Evolutionary conservation across 805 yeast species (phyloP).

Genomic region (Nakazawaea pomicola): DNA sequence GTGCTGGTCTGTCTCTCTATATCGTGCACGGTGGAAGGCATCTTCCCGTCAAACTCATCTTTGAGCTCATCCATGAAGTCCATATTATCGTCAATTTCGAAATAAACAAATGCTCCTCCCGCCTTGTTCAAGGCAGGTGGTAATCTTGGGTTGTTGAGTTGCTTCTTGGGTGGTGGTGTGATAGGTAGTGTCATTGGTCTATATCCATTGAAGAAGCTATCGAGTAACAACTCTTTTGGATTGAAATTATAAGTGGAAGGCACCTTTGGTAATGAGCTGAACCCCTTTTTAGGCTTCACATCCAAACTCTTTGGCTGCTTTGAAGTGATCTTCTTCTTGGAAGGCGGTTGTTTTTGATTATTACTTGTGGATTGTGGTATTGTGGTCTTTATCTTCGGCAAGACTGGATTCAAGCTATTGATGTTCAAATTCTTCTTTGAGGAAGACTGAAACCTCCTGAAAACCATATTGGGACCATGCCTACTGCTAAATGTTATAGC

Average conservation of each 20-base stretch:
- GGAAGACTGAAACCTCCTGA: conserved; percentile 12
- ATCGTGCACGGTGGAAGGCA: conserved; percentile 11
- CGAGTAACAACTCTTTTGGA: conserved; percentile 28
- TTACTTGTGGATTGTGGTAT: not conserved
- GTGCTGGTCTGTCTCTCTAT: conserved; percentile 15
- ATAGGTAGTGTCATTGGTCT: conserved; percentile 29
- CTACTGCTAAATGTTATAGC: not conserved
- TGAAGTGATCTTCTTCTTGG: not conserved
- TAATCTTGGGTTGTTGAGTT: conserved; percentile 2
- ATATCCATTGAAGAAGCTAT: conserved; percentile 30
- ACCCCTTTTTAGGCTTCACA: conserved; percentile 23
- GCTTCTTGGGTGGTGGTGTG: conserved; percentile 21
- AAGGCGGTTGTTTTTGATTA: not conserved
- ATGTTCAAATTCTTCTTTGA: conserved; percentile 12
- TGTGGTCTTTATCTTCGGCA: conserved; percentile 9
- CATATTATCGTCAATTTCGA: conserved; percentile 28
- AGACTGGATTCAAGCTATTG: conserved; percentile 6
- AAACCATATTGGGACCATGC: not conserved
- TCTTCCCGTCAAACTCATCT: conserved; percentile 7
- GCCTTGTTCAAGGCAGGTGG: conserved; percentile 15
- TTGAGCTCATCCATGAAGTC: conserved; percentile 19
- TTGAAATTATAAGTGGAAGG: conserved; percentile 27
- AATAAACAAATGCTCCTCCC: conserved; percentile 20
- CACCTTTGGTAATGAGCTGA: conserved; percentile 28
- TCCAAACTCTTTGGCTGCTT: conserved; percentile 2